phyloP scores from a whole-genome alignment of 495 filamentous ascomycete genomes.

The Cercophora scortea region DNA sequence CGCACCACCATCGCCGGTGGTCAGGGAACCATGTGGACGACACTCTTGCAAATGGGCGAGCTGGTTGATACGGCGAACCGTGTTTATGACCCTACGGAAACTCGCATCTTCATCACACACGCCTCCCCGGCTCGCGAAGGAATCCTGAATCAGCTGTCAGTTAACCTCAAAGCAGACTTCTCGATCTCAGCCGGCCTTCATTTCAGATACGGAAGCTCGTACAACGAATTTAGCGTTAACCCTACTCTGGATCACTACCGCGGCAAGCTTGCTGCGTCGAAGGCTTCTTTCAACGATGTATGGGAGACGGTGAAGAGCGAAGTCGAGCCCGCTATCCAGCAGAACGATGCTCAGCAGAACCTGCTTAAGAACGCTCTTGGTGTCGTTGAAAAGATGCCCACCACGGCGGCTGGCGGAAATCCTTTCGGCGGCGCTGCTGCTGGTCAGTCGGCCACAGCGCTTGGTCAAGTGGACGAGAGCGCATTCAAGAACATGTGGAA shows the following conservation, averaged over 20 bases:
- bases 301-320: slow-evolving; percentile 98
- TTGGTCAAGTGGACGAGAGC: slow-evolving; percentile 92
- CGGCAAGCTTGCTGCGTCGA: slow-evolving; percentile 97
- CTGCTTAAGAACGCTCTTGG: slow-evolving; percentile 82
- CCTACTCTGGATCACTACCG: slow-evolving; percentile 97
- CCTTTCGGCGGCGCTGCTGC: slow-evolving; percentile 84
- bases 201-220: slow-evolving; percentile 98
- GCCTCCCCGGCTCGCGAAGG: slow-evolving; percentile 95
- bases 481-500: slow-evolving; percentile 99
- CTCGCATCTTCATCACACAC: slow-evolving; percentile 95
- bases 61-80: slow-evolving; percentile 96
- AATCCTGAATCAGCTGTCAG: slow-evolving; percentile 94
- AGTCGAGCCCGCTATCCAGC: slow-evolving; percentile 84
- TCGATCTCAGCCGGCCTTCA: slow-evolving; percentile 96
- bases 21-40: slow-evolving; percentile 99
- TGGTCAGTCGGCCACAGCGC: slow-evolving; percentile 49
- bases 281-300: slow-evolving; percentile 97
- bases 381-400: slow-evolving; percentile 94
- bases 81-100: slow-evolving; percentile 97
- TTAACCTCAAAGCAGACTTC: slow-evolving; percentile 96
- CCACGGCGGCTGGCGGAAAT: slow-evolving; percentile 86
- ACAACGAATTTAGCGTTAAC: slow-evolving; percentile 99
- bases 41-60: slow-evolving; percentile 95
- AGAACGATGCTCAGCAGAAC: slow-evolving; percentile 87
- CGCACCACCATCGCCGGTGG: slow-evolving; percentile 97